These are phyloP conservation scores for Macrocybe sp. DNA, from an alignment of 1,284 basidiomycete genomes.

Conservation along the genomic window DNA sequence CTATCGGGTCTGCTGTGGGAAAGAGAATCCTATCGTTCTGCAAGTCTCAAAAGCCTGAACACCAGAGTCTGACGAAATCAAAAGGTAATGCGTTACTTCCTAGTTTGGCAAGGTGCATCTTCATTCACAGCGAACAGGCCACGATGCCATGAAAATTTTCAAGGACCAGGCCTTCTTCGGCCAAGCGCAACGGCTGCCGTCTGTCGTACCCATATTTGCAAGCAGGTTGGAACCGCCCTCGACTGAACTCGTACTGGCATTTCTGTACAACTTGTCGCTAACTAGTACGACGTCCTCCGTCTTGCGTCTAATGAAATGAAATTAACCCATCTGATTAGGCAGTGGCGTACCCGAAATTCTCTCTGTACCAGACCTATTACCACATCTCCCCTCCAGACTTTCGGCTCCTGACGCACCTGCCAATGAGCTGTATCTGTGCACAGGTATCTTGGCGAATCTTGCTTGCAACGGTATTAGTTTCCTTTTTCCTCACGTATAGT, in stretches of 20 bases:
- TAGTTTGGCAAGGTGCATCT: too few species aligned
- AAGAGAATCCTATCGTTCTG: too few species aligned
- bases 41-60: too few species aligned
- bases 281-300: conserved; percentile 3
- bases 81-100: too few species aligned
- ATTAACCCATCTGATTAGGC: conserved; percentile 1
- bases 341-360: conserved; percentile 12
- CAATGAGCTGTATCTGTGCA: conserved; percentile 10
- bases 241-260: conserved; percentile 2
- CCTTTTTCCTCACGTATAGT: not conserved
- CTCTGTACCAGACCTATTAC: conserved; percentile 4
- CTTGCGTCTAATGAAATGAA: not conserved
- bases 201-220: too few species aligned
- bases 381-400: conserved; percentile 6
- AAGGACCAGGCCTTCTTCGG: too few species aligned
- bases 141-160: too few species aligned
- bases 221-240: too few species aligned
- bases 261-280: conserved; percentile 13
- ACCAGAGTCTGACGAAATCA: too few species aligned
- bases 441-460: conserved; percentile 13
- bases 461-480: conserved; percentile 12
- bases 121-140: too few species aligned
- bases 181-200: too few species aligned
- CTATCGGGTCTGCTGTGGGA: too few species aligned
- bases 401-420: conserved; percentile 5